phyloP scores from a whole-genome alignment of 2,329 filamentous ascomycete genomes.

The Erysiphe neolycopersici region DNA sequence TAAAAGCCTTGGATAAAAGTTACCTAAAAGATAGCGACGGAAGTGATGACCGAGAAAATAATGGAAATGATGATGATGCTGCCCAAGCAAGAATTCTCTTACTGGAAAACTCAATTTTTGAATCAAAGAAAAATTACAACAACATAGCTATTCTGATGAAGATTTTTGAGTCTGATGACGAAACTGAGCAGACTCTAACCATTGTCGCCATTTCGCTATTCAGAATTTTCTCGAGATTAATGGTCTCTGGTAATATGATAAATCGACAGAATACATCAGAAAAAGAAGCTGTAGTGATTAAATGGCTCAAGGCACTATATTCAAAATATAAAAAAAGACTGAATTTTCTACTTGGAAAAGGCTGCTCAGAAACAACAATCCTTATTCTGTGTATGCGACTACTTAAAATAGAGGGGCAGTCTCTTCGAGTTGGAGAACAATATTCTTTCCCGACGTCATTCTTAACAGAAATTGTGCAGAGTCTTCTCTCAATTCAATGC shows the following conservation, averaged over 20 bases:
- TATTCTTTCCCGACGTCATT: slow-evolving; percentile 43
- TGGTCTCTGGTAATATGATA: slow-evolving; percentile 44
- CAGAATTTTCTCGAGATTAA: slow-evolving; percentile 58
- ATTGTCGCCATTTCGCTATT: slow-evolving; percentile 59
- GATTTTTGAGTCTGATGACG: slow-evolving; percentile 23
- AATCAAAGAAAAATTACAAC: slow-evolving; percentile 79
- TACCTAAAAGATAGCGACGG: slow-evolving; percentile 18
- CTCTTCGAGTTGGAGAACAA: slow-evolving; percentile 31
- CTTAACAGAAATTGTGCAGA: slow-evolving; percentile 35
- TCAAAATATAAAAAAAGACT: slow-evolving; percentile 42
- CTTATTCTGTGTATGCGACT: slow-evolving; percentile 62
- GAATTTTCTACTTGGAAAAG: slow-evolving; percentile 28
- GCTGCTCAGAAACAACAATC: slow-evolving; percentile 40
- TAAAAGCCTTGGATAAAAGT: slow-evolving; percentile 19
- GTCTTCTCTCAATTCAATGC: slow-evolving; percentile 29
- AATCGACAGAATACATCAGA: slow-evolving; percentile 38
- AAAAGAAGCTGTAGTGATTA: slow-evolving; percentile 45
- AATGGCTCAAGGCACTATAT: slow-evolving; percentile 55
- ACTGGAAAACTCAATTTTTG: slow-evolving; percentile 56
- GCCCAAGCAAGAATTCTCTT: slow-evolving; percentile 37
- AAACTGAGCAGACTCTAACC: slow-evolving; percentile 28
- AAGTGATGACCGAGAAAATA: slow-evolving; percentile 26
- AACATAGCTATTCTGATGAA: slow-evolving; percentile 52
- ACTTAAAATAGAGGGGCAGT: slow-evolving; percentile 50
- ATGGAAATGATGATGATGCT: slow-evolving; percentile 27